A percentile compares a stretch with the other conserved stretches of the same genome.
Evolutionary conservation across 2,329 filamentous ascomycete species (phyloP).

Genomic region (Emmonsiellopsis sp.): DNA sequence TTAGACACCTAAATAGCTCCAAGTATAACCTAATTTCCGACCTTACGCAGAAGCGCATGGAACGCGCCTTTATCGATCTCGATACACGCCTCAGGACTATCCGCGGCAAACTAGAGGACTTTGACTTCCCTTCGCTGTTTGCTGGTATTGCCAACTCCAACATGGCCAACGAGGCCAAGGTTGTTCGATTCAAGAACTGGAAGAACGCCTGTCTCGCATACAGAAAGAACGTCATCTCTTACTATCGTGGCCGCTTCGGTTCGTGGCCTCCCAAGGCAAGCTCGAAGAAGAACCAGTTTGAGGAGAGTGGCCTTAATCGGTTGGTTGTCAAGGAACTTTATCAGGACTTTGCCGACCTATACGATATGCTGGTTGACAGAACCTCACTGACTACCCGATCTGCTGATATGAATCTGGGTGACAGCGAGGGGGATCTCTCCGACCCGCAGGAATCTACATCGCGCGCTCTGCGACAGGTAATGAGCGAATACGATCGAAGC

Average conservation of each 20-base stretch:
- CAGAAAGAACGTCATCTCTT: slow-evolving; percentile 61
- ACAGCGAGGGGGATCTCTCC: slow-evolving; percentile 41
- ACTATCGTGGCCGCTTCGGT: slow-evolving; percentile 61
- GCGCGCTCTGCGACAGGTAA: slow-evolving; percentile 65
- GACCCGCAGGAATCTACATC: slow-evolving; percentile 50
- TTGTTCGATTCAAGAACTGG: slow-evolving; percentile 79
- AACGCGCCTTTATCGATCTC: slow-evolving; percentile 73
- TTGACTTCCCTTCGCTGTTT: slow-evolving; percentile 86
- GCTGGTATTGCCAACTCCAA: slow-evolving; percentile 80
- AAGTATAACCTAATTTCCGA: slow-evolving; percentile 62
- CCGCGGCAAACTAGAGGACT: slow-evolving; percentile 67
- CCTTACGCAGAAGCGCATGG: slow-evolving; percentile 68
- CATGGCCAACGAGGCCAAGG: slow-evolving; percentile 64
- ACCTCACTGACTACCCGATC: slow-evolving; percentile 68
- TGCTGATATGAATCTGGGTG: slow-evolving; percentile 55
- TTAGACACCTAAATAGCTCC: slow-evolving; percentile 59
- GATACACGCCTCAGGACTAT: slow-evolving; percentile 62
- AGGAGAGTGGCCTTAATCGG: slow-evolving; percentile 77
- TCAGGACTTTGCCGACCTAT: slow-evolving; percentile 73
- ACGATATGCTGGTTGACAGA: slow-evolving; percentile 81
- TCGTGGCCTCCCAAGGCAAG: slow-evolving; percentile 84
- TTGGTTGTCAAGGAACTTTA: slow-evolving; percentile 75
- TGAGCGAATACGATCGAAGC: slow-evolving; percentile 82
- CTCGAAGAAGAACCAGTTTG: slow-evolving; percentile 84
- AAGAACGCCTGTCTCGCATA: slow-evolving; percentile 64